Conservation (phyloP, 164 flowering plant genomes). For the Vitis rupestris region DNA sequence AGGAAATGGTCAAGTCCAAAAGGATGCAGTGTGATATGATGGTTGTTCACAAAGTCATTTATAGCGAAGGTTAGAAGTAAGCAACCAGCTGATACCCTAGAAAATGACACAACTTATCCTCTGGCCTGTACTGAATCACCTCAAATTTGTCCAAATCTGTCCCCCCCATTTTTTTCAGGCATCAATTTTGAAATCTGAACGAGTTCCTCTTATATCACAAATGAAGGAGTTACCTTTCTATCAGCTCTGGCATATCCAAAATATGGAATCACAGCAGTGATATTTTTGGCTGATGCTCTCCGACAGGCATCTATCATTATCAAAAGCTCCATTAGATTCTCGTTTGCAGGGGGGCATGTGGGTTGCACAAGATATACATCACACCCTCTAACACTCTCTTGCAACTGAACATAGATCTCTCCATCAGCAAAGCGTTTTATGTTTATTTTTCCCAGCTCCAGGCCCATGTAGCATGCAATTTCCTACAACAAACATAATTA, state of each 20-base stretch:
- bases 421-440: constrained; percentile 95
- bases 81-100: no score
- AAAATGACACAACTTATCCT: no score
- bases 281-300: constrained; percentile 94
- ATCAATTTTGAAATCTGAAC: no score
- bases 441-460: constrained; percentile 77
- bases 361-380: constrained; percentile 95
- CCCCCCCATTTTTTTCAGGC: no score
- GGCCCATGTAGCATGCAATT: constrained; percentile 93
- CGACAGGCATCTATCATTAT: constrained; percentile 98
- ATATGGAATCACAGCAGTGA: constrained; percentile 98
- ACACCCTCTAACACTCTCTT: constrained; percentile 97
- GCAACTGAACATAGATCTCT: constrained; percentile 88
- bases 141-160: no score
- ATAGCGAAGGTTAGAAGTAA: no score
- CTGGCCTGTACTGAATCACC: no score
- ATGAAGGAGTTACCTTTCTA: constrained; percentile 58
- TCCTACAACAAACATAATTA: constrained; percentile 41
- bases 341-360: constrained; percentile 96
- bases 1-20: no score
- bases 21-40: no score
- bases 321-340: constrained; percentile 94
- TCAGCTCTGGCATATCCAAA: constrained; percentile 99
- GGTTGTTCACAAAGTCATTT: no score
- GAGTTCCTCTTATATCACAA: no score